These are phyloP conservation scores for Melaleuca quinquenervia DNA, from an alignment of 345 rosid species.

Conservation along the genomic window DNA sequence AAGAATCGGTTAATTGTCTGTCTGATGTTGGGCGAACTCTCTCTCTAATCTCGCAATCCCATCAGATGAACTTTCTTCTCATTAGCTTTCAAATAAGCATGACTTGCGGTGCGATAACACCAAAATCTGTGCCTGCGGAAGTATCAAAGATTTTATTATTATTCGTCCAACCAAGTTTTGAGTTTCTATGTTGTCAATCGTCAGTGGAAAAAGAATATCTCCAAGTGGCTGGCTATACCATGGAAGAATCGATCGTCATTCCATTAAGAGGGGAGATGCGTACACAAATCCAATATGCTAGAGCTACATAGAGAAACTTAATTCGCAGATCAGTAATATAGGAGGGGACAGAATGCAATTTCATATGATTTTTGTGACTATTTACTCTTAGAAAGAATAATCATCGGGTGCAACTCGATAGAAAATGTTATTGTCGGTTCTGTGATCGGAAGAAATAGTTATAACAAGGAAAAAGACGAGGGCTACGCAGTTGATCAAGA, in stretches of 20 bases:
- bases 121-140: neutral
- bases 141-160: neutral
- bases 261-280: neutral
- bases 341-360: neutral
- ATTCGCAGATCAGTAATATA: neutral
- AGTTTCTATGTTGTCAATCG: neutral
- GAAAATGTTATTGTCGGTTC: neutral
- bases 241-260: neutral
- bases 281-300: neutral
- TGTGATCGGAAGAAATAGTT: neutral
- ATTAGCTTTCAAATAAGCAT: neutral
- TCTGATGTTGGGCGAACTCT: neutral
- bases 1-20: neutral
- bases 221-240: neutral
- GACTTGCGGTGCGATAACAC: neutral
- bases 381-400: neutral
- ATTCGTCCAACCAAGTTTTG: neutral
- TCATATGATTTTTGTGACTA: neutral
- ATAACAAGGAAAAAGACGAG: neutral
- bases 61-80: neutral
- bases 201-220: neutral
- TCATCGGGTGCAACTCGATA: neutral
- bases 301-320: neutral
- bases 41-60: neutral
- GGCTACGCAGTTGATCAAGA: neutral